Base-by-base conservation (phyloP, 2,329 filamentous ascomycete species). In the Aureobasidium subglaciale region DNA sequence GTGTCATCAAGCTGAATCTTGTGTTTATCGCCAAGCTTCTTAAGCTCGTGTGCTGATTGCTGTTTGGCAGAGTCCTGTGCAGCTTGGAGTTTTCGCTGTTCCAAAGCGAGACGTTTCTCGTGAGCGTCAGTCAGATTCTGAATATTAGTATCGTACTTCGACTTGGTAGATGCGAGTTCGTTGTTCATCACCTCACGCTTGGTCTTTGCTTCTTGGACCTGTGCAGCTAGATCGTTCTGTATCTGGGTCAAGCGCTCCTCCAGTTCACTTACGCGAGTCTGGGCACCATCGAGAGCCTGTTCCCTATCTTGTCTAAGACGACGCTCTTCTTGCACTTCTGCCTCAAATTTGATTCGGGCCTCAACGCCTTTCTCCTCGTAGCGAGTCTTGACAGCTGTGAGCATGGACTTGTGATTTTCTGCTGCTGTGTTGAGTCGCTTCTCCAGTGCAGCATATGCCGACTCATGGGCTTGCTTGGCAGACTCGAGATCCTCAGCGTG, bases 301-400 rank as follows among this genome's bases (percentile, higher is more conserved):
- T 46, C 49, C 50, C 22, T 53, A 13, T 50, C 27, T 16, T 50
- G 10, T 13, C 13, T 13, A 24, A 29, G 27, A n/a, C 42, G 18
- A 25, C 46, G 35, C 18, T 45, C 46, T 38, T 57, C 46, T 20
- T 45, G 29, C 10, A 57, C 13, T 25, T 57, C 34, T 13, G 55
- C 22, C 6, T 57, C 55, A 16, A 55, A 38, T 22, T 48, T 11
- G 5, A 34, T 42, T 34, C 42, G 46, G 29, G 46, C 46, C n/a
- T 59, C 58, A 5, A 40, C 49, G 10, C 22, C 32, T 24, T 59
- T 57, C 35, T 58, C 53, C 15, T 54, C 56, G 52, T 58, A 57
- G 20, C 56, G 27, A 8, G 16, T 37, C 16, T 55, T 55, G 15
- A 59, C 32, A 16, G 56, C 49, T 9, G 40, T 35, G 25, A 59